These are phyloP conservation scores for Cenchrus purpureus DNA, from an alignment of 176 grass and related monocot species.

Conservation along the genomic window DNA sequence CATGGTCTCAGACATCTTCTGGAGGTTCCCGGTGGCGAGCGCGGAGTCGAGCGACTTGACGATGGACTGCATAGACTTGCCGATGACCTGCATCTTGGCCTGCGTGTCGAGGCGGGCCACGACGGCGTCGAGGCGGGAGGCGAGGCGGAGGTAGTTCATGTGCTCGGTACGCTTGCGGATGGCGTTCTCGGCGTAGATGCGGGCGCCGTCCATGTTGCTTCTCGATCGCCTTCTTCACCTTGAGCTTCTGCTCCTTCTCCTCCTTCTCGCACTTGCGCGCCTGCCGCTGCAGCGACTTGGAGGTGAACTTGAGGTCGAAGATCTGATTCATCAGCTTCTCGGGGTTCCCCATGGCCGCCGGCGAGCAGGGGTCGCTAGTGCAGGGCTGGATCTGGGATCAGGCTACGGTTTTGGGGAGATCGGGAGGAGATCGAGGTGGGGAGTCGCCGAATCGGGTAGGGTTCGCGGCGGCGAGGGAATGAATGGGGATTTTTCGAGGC, in stretches of 20 bases:
- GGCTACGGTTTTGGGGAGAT: not conserved
- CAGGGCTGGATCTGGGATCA: not conserved
- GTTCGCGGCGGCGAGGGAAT: not conserved
- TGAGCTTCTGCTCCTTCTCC: constrained; percentile 94
- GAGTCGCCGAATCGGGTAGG: not conserved
- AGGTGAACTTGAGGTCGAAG: constrained; percentile 95
- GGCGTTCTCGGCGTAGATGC: constrained; percentile 98
- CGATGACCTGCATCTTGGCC: constrained; percentile 99
- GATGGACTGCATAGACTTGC: constrained; percentile 86
- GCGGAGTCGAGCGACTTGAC: constrained; percentile 86
- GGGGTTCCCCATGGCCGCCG: constrained; percentile 80
- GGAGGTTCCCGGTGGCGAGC: constrained; percentile 80
- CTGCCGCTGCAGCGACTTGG: constrained; percentile 92
- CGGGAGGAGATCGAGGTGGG: not conserved
- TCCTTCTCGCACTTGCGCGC: constrained; percentile 98
- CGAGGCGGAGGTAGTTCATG: constrained; percentile 93
- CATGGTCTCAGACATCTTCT: constrained; percentile 99
- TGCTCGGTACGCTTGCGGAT: constrained; percentile 97
- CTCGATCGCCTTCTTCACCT: constrained; percentile 99
- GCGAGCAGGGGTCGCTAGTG: not conserved
- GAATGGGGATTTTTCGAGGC: constrained; percentile 7
- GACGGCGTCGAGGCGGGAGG: constrained; percentile 95
- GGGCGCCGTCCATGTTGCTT: constrained; percentile 94
- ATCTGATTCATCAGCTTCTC: constrained; percentile 99
- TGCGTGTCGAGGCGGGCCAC: constrained; percentile 92